These are phyloP conservation scores for Yarrowia sp. DNA, from an alignment of 805 yeast genomes.

Conservation along the genomic window DNA sequence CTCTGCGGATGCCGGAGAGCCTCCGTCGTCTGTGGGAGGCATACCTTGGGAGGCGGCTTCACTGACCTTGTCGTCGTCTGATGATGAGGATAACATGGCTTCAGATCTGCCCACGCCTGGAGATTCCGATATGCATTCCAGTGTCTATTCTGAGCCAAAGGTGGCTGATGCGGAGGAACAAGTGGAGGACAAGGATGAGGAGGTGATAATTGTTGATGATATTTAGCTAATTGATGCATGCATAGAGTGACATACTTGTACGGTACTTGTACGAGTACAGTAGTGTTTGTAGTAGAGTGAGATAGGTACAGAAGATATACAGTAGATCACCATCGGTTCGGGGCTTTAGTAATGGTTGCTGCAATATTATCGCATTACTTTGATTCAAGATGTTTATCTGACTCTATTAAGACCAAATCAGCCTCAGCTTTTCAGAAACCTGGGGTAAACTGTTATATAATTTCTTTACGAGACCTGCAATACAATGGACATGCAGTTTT, in stretches of 20 bases:
- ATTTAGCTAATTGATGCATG: constrained; percentile 34
- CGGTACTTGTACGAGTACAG: no score
- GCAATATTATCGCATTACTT: no score
- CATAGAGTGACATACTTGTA: constrained; percentile 19
- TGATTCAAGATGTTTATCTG: no score
- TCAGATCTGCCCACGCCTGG: constrained; percentile 27
- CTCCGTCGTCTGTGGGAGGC: constrained; percentile 22
- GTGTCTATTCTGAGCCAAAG: constrained; percentile 29
- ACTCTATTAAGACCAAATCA: no score
- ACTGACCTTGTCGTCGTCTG: constrained; percentile 31
- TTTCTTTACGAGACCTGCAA: no score
- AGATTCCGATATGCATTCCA: constrained; percentile 36
- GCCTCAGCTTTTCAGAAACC: background rate
- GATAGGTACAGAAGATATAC: background rate
- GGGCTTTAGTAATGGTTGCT: no score
- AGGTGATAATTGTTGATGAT: constrained; percentile 26
- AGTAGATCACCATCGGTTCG: no score
- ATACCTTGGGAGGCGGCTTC: constrained; percentile 36
- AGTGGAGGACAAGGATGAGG: constrained; percentile 8
- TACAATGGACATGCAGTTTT: constrained; percentile 2
- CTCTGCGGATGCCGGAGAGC: constrained; percentile 23
- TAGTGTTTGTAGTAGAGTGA: background rate
- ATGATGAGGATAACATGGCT: constrained; percentile 26
- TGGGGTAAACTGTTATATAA: background rate
- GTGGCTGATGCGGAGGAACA: background rate